Evolutionary conservation across 2,329 filamentous ascomycete species (phyloP).

Genomic region (Colletotrichum sojae): DNA sequence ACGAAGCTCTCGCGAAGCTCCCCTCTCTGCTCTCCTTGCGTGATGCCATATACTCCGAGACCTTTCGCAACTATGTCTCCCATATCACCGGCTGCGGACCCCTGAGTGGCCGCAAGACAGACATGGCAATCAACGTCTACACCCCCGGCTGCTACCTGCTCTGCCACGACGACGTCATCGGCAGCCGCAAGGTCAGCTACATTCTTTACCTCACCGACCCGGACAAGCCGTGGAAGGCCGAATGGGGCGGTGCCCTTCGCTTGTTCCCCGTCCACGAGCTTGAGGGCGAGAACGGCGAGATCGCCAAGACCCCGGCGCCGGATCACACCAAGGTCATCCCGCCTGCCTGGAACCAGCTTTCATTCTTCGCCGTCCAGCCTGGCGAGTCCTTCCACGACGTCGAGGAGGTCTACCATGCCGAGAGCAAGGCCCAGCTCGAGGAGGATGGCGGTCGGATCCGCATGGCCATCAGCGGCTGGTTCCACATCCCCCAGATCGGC

Average conservation of each 20-base stretch:
- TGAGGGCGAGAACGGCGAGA: constrained; percentile 77
- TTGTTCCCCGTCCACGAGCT: constrained; percentile 81
- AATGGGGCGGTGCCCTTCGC: constrained; percentile 93
- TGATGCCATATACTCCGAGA: constrained; percentile 91
- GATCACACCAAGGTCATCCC: constrained; percentile 88
- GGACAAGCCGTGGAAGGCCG: constrained; percentile 88
- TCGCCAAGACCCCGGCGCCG: constrained; percentile 84
- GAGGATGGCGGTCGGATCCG: constrained; percentile 83
- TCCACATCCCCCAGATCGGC: constrained; percentile 95
- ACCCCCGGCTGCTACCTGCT: constrained; percentile 95
- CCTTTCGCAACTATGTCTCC: constrained; percentile 91
- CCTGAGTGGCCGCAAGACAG: constrained; percentile 92
- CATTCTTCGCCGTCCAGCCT: constrained; percentile 97
- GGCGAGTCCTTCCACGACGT: constrained; percentile 99
- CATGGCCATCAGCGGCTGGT: constrained; percentile 99
- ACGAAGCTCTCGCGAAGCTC: constrained; percentile 85
- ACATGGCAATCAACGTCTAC: constrained; percentile 99
- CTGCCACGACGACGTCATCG: constrained; percentile 99
- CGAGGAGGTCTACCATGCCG: constrained; percentile 91
- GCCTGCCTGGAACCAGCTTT: constrained; percentile 96
- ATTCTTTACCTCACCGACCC: constrained; percentile 97
- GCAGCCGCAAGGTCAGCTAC: constrained; percentile 95
- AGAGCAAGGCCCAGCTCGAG: constrained; percentile 70
- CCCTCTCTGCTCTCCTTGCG: constrained; percentile 93
- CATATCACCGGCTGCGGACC: constrained; percentile 88